Evolutionary conservation across 371 early-diverging fungal genomes (phyloP), one percentile per base, ranked within the genome.

Genomic region (Mortierella polycephala): DNA sequence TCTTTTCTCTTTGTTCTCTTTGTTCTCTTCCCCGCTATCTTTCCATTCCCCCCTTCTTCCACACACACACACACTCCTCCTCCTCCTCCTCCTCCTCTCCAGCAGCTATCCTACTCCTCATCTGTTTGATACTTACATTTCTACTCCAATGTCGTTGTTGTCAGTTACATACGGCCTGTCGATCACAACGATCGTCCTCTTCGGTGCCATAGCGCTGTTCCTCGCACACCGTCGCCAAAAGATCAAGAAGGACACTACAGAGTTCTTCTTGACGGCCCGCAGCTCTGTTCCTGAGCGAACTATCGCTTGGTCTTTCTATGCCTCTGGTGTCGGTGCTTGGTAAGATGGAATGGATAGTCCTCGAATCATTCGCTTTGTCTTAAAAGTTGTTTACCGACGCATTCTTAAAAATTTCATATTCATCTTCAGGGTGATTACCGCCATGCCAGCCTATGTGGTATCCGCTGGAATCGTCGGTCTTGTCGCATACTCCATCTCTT

Each of bases 401-500:
- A n/a, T n/a, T n/a, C n/a, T 30, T 30, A 30, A 30, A 30, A 30
- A 2, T 30, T 30, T 30, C 30, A 30, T 30, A 30, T 30, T 30
- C 30, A 30, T 30, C 30, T 30, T 7, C 14, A 79, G 80, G 80
- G 74, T 73, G 39, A 62, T 73, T 49, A 73, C 69, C 49, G 73
- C 80, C 30, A 73, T 79, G 80, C 73, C 86, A 12, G 74, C 66
- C 12, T 84, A 69, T 60, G 87, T 83, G 23, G 65, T 73, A 45
- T 69, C 68, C 14, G 83, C 83, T 20, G 90, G 90, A 41, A 81
- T 82, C 30, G 62, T 89, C 42, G 89, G 89, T 9, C 67, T 90
- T 12, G 71, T 84, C 50, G 77, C 74, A 18, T 88, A 89, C 62
- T 57, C 90, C 11, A 11, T 90, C 54, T 80, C 85, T 50, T 81